phyloP scores from a whole-genome alignment of 2,329 filamentous ascomycete genomes.

The Colletotrichum gloeosporioides region DNA sequence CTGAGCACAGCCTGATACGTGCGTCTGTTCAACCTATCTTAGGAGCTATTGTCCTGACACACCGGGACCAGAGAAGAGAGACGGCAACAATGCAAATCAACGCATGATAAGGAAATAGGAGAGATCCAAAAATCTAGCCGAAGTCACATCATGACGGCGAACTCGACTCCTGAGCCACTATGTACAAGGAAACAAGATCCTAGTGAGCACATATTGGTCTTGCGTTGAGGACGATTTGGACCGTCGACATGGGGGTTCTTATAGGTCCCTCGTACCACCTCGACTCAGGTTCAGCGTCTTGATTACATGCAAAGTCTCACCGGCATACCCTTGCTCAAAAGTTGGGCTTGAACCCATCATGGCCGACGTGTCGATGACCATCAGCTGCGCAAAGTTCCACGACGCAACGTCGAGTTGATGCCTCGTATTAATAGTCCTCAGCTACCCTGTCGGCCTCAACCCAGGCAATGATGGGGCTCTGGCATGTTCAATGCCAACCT shows the following conservation, averaged over 20 bases:
- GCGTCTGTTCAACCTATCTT: too few species aligned
- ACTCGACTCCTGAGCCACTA: neutral
- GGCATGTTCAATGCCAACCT: too few species aligned
- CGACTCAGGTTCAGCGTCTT: neutral
- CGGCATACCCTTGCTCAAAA: too few species aligned
- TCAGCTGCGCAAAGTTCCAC: neutral
- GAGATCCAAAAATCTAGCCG: neutral
- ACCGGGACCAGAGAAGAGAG: neutral
- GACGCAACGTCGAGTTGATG: neutral
- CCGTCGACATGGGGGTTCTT: neutral
- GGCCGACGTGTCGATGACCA: neutral
- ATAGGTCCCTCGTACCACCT: neutral
- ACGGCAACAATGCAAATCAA: neutral
- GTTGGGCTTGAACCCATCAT: neutral
- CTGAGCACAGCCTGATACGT: too few species aligned
- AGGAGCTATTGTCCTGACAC: too few species aligned
- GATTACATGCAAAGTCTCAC: neutral
- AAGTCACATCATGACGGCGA: neutral
- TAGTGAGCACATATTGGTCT: accelerated
- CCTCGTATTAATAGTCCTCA: neutral
- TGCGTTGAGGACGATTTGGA: neutral
- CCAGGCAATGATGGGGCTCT: neutral
- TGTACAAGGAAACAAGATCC: neutral
- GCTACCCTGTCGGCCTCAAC: neutral
- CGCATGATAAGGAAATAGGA: neutral